Percentiles rank a stretch among this genome's conserved stretches.
Conservation (phyloP, 164 flowering plant species). For the Amborella trichopoda region DNA sequence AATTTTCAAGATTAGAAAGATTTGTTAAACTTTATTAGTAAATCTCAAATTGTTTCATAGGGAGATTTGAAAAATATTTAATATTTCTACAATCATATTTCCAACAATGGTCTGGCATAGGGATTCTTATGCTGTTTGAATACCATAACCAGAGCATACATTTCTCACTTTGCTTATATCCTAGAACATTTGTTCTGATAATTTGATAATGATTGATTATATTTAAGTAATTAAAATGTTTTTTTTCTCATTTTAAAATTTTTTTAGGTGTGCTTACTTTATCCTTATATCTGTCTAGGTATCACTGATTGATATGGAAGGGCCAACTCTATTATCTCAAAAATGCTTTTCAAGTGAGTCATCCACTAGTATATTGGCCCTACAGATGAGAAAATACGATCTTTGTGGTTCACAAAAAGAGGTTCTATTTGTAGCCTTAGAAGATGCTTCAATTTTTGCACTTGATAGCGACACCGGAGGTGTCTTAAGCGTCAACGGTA, state of each 20-base stretch:
- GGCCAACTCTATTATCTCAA: slow-evolving; percentile 37
- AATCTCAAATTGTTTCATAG: no score
- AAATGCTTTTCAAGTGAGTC: slow-evolving; percentile 50
- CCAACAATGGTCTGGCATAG: no score
- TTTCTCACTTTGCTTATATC: no score
- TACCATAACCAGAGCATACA: no score
- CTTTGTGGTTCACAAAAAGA: slow-evolving; percentile 76
- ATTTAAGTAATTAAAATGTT: neutral
- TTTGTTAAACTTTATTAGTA: no score
- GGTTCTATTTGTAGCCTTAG: slow-evolving; percentile 48
- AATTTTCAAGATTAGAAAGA: no score
- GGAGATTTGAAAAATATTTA: no score
- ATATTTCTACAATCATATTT: no score
- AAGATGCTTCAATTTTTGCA: slow-evolving; percentile 70
- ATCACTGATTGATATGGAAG: slow-evolving; percentile 49
- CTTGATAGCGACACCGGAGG: slow-evolving; percentile 65
- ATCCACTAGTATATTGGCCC: slow-evolving; percentile 39
- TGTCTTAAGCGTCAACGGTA: slow-evolving; percentile 25
- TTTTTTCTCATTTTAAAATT: neutral
- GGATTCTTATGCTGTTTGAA: no score
- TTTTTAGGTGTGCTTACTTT: neutral
- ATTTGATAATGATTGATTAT: no score
- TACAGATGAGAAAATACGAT: slow-evolving; percentile 52
- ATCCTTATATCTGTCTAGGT: slow-evolving; percentile 32
- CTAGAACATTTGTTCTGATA: no score